These are phyloP conservation scores for Starmera amethionina DNA, from an alignment of 805 yeast species.

Conservation along the genomic window DNA sequence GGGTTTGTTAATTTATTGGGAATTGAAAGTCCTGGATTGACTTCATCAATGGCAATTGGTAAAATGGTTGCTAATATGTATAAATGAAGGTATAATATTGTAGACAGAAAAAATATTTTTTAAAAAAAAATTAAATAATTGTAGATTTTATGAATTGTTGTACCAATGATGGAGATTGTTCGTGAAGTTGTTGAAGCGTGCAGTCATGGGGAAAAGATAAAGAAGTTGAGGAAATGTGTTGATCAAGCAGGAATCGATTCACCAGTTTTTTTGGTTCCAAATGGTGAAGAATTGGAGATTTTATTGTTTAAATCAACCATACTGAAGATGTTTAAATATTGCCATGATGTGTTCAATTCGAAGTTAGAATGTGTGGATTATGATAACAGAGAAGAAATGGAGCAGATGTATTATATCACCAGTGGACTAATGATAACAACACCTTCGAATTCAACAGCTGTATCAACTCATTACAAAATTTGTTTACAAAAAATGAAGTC, in stretches of 20 bases:
- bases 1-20: constrained; percentile 78
- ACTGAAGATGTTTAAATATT: constrained; percentile 19
- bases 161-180: too few species aligned
- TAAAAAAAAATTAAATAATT: too few species aligned
- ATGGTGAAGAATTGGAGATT: constrained; percentile 17
- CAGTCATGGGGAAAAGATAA: too few species aligned
- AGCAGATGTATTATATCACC: constrained; percentile 16
- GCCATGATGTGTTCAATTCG: constrained; percentile 16
- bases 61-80: constrained; percentile 44
- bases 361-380: constrained; percentile 3
- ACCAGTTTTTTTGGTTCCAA: too few species aligned
- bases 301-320: constrained; percentile 23
- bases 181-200: too few species aligned
- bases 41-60: constrained; percentile 76
- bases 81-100: constrained; percentile 5
- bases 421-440: constrained; percentile 25
- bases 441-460: constrained; percentile 24
- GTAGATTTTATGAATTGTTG: too few species aligned
- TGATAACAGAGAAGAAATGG: neutral
- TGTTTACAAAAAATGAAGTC: constrained; percentile 7
- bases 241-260: too few species aligned
- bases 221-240: too few species aligned
- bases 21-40: constrained; percentile 87
- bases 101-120: too few species aligned
- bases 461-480: constrained; percentile 21